These are phyloP conservation scores for Dryas octopetala DNA, from an alignment of 306 rosid species.

Conservation along the genomic window DNA sequence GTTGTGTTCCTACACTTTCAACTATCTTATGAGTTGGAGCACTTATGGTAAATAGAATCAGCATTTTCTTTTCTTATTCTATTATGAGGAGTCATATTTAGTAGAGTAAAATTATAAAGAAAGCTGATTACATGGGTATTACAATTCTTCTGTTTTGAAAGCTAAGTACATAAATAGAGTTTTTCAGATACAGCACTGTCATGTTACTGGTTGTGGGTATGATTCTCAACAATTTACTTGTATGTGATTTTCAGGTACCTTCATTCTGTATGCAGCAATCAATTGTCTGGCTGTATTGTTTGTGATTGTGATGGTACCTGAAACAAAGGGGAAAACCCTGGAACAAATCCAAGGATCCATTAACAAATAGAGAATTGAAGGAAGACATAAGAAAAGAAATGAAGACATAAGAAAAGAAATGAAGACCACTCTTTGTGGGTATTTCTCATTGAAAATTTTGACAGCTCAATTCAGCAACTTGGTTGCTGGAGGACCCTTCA, in stretches of 20 bases:
- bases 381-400: not conserved
- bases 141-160: not conserved
- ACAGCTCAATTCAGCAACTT: not conserved
- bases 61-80: constrained; percentile 10
- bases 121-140: not conserved
- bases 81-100: not conserved
- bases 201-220: no score
- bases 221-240: not conserved
- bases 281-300: constrained; percentile 66
- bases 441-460: not conserved
- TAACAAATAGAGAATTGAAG: constrained; percentile 38
- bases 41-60: constrained; percentile 57
- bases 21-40: constrained; percentile 85
- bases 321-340: constrained; percentile 85
- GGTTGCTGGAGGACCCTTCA: not conserved
- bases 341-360: constrained; percentile 84
- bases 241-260: constrained; percentile 61
- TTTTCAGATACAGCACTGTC: no score
- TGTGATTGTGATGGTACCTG: constrained; percentile 61
- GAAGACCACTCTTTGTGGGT: not conserved
- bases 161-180: no score
- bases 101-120: not conserved
- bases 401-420: not conserved
- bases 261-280: constrained; percentile 69
- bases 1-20: constrained; percentile 84